Evolutionary conservation across 2,329 filamentous ascomycete genomes (phyloP).

Genomic region (Pyricularia sp.): DNA sequence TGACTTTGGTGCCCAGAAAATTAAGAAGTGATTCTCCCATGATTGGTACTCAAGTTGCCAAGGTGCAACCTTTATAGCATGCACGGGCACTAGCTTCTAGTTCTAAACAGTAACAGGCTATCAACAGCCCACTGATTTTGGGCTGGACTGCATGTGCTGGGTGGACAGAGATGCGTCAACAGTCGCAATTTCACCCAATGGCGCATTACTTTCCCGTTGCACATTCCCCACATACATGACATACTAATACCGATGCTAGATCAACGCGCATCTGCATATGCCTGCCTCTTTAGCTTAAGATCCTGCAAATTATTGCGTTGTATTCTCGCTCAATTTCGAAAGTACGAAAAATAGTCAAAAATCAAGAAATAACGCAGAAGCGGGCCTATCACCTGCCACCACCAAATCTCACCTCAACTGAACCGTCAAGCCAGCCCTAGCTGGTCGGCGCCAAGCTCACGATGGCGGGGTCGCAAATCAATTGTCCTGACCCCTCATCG

Average conservation of each 20-base stretch:
- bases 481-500: conserved; percentile 6
- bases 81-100: too few relatives aligned
- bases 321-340: background rate
- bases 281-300: background rate
- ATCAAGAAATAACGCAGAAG: background rate
- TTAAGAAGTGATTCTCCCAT: too few relatives aligned
- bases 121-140: background rate
- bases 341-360: background rate
- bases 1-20: too few relatives aligned
- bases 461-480: conserved; percentile 4
- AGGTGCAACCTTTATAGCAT: background rate
- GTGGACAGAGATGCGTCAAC: background rate
- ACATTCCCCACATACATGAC: background rate
- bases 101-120: background rate
- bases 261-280: background rate
- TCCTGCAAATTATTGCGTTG: background rate
- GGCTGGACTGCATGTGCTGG: background rate
- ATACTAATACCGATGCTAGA: background rate
- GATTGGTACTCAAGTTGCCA: background rate
- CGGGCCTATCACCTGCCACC: background rate
- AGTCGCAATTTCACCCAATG: background rate
- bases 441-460: background rate
- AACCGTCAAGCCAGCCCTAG: background rate
- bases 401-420: background rate
- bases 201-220: background rate